Evolutionary conservation across 192 early-diverging fungal genomes (phyloP).

Genomic region (Kappamyces sp.): DNA sequence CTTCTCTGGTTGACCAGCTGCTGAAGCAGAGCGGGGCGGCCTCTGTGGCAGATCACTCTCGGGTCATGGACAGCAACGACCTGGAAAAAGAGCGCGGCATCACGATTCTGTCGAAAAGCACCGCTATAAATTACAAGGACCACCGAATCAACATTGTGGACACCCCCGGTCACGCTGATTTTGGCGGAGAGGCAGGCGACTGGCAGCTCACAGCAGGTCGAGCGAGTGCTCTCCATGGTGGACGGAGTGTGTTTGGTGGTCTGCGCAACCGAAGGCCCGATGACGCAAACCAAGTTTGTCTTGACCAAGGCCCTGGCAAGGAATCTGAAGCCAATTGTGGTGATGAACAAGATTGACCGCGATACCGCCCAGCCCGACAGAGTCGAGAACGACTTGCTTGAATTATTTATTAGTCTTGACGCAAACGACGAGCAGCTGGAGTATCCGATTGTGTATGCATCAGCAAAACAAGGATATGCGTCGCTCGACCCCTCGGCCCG

Average conservation of each 20-base stretch:
- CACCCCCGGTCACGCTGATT: conserved; percentile 52
- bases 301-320: conserved; percentile 68
- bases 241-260: conserved; percentile 83
- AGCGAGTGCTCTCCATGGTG: conserved; percentile 83
- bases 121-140: conserved; percentile 64
- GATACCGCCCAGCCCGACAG: conserved; percentile 66
- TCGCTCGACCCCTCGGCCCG: conserved; percentile 41
- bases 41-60: conserved; percentile 46
- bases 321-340: conserved; percentile 68
- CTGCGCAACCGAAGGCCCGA: conserved; percentile 77
- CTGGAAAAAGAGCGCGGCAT: conserved; percentile 84
- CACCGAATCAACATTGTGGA: conserved; percentile 85
- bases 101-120: conserved; percentile 79
- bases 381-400: conserved; percentile 69
- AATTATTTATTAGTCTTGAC: conserved; percentile 72
- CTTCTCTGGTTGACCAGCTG: conserved; percentile 58
- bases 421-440: conserved; percentile 73
- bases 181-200: conserved; percentile 44
- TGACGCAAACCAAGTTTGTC: conserved; percentile 88
- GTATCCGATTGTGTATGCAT: conserved; percentile 71
- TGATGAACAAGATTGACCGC: conserved; percentile 81
- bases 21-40: conserved; percentile 49
- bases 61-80: conserved; percentile 79
- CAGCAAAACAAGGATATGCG: conserved; percentile 82
- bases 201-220: conserved; percentile 63